Conservation (phyloP, 495 filamentous ascomycete species). For the Xylaria telfairii region DNA sequence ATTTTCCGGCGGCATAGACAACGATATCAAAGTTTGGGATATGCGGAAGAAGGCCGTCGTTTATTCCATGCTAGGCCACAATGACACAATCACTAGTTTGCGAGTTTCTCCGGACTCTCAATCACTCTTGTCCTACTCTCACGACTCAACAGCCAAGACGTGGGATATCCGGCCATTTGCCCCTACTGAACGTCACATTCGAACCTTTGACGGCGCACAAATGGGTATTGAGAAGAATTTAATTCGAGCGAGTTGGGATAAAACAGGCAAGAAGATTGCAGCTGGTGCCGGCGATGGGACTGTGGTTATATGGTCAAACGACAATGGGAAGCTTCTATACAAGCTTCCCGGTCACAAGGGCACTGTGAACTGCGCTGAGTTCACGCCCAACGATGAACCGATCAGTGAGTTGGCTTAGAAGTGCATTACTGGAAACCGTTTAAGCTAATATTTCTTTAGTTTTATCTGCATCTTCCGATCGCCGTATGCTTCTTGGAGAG, state of each 20-base stretch:
- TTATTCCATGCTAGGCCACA: constrained; percentile 88
- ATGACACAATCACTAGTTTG: constrained; percentile 89
- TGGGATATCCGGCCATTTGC: constrained; percentile 98
- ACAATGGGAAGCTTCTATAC: constrained; percentile 84
- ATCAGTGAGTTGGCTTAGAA: constrained; percentile 75
- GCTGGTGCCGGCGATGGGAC: constrained; percentile 90
- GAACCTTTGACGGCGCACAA: constrained; percentile 87
- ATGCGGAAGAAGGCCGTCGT: constrained; percentile 85
- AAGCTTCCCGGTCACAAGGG: constrained; percentile 96
- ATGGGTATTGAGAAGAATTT: constrained; percentile 91
- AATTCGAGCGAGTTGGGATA: constrained; percentile 88
- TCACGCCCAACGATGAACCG: constrained; percentile 81
- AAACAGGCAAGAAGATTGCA: constrained; percentile 82
- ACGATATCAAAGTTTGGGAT: constrained; percentile 98
- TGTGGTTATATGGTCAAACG: constrained; percentile 86
- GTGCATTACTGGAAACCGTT: not conserved
- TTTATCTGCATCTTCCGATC: constrained; percentile 84
- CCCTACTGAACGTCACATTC: constrained; percentile 79
- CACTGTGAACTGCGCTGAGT: constrained; percentile 92
- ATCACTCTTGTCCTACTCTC: constrained; percentile 86
- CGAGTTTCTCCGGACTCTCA: constrained; percentile 90
- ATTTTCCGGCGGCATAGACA: constrained; percentile 94
- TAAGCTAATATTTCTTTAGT: constrained; percentile 59
- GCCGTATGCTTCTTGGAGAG: constrained; percentile 78
- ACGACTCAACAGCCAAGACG: constrained; percentile 90